Evolutionary conservation across 345 rosid species (phyloP), one percentile per base, ranked within the genome.

Genomic region (Camelina sativa): DNA sequence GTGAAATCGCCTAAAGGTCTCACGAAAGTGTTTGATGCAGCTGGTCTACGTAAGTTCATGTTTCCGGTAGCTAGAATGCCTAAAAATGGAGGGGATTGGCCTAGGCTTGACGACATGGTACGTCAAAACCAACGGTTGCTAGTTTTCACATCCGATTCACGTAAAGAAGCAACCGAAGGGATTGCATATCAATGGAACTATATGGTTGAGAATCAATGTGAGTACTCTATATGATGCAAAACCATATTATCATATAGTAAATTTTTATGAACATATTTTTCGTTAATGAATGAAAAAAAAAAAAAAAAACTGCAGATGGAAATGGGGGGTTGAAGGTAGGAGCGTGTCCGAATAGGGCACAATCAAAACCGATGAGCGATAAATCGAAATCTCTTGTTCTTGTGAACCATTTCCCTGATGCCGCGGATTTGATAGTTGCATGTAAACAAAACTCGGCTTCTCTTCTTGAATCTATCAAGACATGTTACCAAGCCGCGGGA

Each of bases 201-300:
- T 82, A 83, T 89, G 80, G 87, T 95, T 37, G 98, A 95, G 80
- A 95, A 88, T 76, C 96, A 95, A 81, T 95, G 99, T 92, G 71
- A 86, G 99, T 60, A 38, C 7, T 64, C 8, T 10, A 40, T 37
- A 13, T 47, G 17, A 56, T 57, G 44, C 23, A 55, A 65, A 22
- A n/a, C 5, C 43, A 48, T 16, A 5, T 7, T 10, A 13, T 60
- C 4, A 17, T 16, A 6, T 11, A n/a, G n/a, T n/a, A 9, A 1
- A n/a, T 53, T 11, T 13, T 2, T 19, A 38, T 28, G 19, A n/a
- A 35, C 11, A n/a, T 46, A 4, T 1, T 55, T 55, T 53, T 7
- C 61, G 6, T 28, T 66, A 66, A 43, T 50, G 35, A 34, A 22
- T 35, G 61, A 5, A 28, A 1, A 11, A 5, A 15, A 5, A 28